Evolutionary conservation across 1,284 basidiomycete genomes (phyloP).

Genomic region (Vanrija pseudolonga): DNA sequence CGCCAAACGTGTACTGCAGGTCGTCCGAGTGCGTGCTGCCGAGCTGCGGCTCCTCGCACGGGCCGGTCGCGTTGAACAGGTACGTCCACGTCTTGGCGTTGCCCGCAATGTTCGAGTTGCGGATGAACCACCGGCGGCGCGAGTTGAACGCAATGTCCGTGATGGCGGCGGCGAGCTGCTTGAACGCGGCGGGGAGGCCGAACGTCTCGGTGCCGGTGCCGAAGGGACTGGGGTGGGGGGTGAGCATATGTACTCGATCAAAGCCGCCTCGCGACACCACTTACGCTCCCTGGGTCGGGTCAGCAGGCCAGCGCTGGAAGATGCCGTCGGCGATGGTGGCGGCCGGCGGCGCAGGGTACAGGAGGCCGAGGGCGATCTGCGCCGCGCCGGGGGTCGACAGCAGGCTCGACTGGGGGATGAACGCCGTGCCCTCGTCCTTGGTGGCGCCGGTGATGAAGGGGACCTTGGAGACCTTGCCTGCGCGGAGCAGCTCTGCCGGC

Average conservation of each 20-base stretch:
- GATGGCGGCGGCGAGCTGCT: constrained; percentile 28
- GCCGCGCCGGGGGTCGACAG: neutral
- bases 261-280: too few species aligned
- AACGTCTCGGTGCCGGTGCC: constrained; percentile 42
- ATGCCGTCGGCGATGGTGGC: constrained; percentile 17
- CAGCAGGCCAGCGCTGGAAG: constrained; percentile 28
- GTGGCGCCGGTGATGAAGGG: constrained; percentile 47
- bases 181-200: constrained; percentile 22
- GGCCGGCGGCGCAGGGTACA: constrained; percentile 18
- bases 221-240: constrained; percentile 24
- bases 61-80: constrained; percentile 21
- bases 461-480: constrained; percentile 35
- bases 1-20: constrained; percentile 29
- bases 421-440: constrained; percentile 37
- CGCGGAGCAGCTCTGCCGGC: constrained; percentile 29
- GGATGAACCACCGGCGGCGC: constrained; percentile 27
- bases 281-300: constrained; percentile 19
- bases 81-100: constrained; percentile 35
- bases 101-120: constrained; percentile 26
- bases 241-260: too few species aligned
- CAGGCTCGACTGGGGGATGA: constrained; percentile 5
- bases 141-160: constrained; percentile 36
- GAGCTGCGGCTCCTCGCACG: constrained; percentile 12
- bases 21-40: constrained; percentile 24
- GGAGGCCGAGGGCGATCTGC: neutral